Evolutionary conservation across 2,329 filamentous ascomycete genomes (phyloP).

Genomic region (Calonectria honghensis): DNA sequence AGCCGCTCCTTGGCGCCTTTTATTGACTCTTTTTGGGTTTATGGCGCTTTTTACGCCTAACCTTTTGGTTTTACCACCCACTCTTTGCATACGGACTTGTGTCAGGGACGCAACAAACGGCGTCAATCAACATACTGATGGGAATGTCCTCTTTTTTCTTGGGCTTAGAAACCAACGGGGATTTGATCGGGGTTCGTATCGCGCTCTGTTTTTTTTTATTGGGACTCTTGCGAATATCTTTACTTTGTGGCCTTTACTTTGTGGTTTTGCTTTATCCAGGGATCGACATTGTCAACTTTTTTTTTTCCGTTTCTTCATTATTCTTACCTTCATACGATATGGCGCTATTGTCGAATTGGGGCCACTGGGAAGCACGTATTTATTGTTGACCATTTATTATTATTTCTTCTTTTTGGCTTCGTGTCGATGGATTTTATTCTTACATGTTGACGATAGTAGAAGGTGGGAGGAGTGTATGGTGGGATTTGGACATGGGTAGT

Average conservation of each 20-base stretch:
- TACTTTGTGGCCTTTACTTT: constrained; percentile 37
- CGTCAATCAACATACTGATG: constrained; percentile 12
- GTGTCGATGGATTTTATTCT: constrained; percentile 32
- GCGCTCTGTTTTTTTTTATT: constrained; percentile 22
- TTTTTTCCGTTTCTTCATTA: constrained; percentile 42
- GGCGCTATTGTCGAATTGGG: constrained; percentile 55
- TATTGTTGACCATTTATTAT: constrained; percentile 45
- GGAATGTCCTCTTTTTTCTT: constrained; percentile 29
- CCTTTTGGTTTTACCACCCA: constrained; percentile 36
- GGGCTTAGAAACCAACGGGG: constrained; percentile 15
- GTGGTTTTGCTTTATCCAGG: constrained; percentile 42
- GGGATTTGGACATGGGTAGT: constrained; percentile 14
- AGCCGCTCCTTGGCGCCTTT: constrained; percentile 47
- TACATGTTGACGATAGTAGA: constrained; percentile 42
- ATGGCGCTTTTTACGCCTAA: constrained; percentile 29
- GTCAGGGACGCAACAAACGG: constrained; percentile 20
- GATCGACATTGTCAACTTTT: constrained; percentile 43
- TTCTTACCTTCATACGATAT: constrained; percentile 49
- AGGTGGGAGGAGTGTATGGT: constrained; percentile 38
- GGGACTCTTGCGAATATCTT: constrained; percentile 28
- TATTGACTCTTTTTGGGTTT: constrained; percentile 47
- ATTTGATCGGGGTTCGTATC: constrained; percentile 39
- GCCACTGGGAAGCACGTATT: constrained; percentile 34
- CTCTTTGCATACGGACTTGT: constrained; percentile 34
- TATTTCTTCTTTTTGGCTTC: constrained; percentile 42